phyloP scores from a whole-genome alignment of 164 flowering plant genomes.

The Litsea cubeba region DNA sequence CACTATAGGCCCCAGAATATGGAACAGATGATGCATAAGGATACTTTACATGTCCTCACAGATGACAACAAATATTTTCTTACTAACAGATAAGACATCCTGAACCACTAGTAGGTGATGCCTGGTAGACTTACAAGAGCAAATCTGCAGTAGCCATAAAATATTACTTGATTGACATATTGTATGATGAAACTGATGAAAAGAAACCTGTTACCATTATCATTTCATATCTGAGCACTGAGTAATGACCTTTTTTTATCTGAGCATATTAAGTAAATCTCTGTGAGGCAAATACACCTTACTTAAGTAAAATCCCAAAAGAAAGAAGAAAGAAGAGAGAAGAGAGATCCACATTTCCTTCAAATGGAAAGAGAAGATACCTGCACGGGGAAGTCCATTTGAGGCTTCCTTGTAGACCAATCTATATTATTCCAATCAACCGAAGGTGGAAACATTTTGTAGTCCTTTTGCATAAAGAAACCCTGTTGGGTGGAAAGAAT shows the following conservation, averaged over 20 bases:
- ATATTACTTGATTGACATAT: too few species aligned
- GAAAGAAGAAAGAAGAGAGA: not conserved
- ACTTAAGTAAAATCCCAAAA: not conserved
- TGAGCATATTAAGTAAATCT: not conserved
- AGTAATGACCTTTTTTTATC: too few species aligned
- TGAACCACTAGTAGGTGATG: too few species aligned
- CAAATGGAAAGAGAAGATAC: slow-evolving; percentile 22
- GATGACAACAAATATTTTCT: too few species aligned
- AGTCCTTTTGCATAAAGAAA: slow-evolving; percentile 98
- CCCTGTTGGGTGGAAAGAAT: slow-evolving; percentile 48
- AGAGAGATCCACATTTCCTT: not conserved
- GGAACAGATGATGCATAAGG: too few species aligned
- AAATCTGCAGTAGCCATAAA: too few species aligned
- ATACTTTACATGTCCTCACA: too few species aligned
- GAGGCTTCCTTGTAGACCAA: slow-evolving; percentile 87
- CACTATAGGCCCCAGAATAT: not conserved
- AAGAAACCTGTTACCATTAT: too few species aligned
- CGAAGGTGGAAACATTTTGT: slow-evolving; percentile 97
- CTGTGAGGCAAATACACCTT: not conserved
- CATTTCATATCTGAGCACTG: too few species aligned
- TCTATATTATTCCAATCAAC: slow-evolving; percentile 92
- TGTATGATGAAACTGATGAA: too few species aligned
- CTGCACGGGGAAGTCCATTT: slow-evolving; percentile 98
- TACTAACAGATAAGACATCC: too few species aligned
- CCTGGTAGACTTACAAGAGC: too few species aligned